Conservation (phyloP, 2,329 filamentous ascomycete genomes). For the Penicillium hordei region DNA sequence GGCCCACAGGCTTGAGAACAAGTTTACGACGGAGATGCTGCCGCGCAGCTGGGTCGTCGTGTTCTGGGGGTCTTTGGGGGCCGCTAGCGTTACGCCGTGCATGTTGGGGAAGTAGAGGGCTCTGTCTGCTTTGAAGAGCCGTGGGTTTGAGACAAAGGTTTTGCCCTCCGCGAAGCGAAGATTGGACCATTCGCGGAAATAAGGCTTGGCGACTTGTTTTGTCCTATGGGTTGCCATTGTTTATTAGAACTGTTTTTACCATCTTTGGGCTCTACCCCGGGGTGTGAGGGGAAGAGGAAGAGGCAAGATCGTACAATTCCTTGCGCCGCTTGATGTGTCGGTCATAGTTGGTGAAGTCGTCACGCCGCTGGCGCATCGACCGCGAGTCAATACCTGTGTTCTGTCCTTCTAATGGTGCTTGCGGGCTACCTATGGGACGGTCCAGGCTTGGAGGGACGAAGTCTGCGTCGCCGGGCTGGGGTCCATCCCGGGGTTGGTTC, state of each 20-base stretch:
- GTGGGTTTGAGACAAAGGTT: conserved; percentile 79
- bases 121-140: conserved; percentile 77
- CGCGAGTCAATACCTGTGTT: conserved; percentile 76
- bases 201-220: conserved; percentile 76
- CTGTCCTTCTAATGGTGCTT: conserved; percentile 72
- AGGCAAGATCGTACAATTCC: conserved; percentile 60
- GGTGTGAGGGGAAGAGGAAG: background rate
- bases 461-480: conserved; percentile 39
- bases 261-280: background rate
- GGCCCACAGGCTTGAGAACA: conserved; percentile 85
- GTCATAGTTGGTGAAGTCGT: conserved; percentile 81
- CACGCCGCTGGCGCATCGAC: conserved; percentile 64
- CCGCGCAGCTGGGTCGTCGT: conserved; percentile 75
- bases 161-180: conserved; percentile 82
- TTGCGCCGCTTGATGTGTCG: conserved; percentile 76
- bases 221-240: conserved; percentile 52
- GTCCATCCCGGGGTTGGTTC: conserved; percentile 24
- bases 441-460: conserved; percentile 56
- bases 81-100: conserved; percentile 71
- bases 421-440: conserved; percentile 77
- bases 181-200: conserved; percentile 94
- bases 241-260: conserved; percentile 5
- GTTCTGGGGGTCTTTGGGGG: conserved; percentile 57
- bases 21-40: conserved; percentile 72
- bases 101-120: conserved; percentile 95